Percentiles rank a stretch among this genome's conserved stretches.
phyloP scores from a whole-genome alignment of 2,329 filamentous ascomycete genomes.

The Claviceps pusilla region DNA sequence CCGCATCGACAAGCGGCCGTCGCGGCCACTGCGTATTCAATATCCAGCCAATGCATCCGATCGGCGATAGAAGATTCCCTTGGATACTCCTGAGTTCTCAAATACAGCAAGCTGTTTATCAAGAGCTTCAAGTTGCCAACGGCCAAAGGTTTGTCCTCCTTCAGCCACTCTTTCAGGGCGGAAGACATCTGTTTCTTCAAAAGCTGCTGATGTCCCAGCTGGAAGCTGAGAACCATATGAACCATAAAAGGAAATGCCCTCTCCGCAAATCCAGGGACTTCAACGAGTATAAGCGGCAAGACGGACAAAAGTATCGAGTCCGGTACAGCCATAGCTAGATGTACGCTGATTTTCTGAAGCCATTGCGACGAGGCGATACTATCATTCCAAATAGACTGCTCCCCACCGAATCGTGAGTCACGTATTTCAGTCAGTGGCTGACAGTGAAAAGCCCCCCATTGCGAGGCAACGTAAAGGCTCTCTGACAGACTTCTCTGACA shows the following conservation, averaged over 20 bases:
- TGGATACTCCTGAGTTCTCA: conserved; percentile 65
- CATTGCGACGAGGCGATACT: conserved; percentile 36
- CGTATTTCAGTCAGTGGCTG: conserved; percentile 36
- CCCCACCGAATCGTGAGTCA: conserved; percentile 4
- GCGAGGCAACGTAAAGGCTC: conserved; percentile 36
- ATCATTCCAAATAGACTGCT: conserved; percentile 17
- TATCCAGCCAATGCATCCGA: conserved; percentile 68
- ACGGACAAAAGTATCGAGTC: conserved; percentile 55
- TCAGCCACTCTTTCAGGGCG: conserved; percentile 50
- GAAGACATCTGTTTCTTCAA: conserved; percentile 50
- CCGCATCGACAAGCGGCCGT: conserved; percentile 60
- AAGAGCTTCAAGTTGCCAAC: conserved; percentile 56
- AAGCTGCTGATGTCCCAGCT: conserved; percentile 45
- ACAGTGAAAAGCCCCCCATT: conserved; percentile 40
- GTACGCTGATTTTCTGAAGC: conserved; percentile 45
- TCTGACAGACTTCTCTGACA: conserved; percentile 38
- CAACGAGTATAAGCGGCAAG: conserved; percentile 49
- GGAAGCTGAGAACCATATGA: conserved; percentile 61
- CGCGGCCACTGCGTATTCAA: conserved; percentile 59
- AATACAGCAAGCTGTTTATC: conserved; percentile 67
- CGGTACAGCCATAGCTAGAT: conserved; percentile 43
- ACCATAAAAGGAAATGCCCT: conserved; percentile 69
- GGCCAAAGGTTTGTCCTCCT: conserved; percentile 19
- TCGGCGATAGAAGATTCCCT: conserved; percentile 67
- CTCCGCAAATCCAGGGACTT: conserved; percentile 55